Evolutionary conservation across 352 stramenopile species (phyloP), one percentile per base, ranked within the genome.

Genomic region (Pythium phragmiticola): DNA sequence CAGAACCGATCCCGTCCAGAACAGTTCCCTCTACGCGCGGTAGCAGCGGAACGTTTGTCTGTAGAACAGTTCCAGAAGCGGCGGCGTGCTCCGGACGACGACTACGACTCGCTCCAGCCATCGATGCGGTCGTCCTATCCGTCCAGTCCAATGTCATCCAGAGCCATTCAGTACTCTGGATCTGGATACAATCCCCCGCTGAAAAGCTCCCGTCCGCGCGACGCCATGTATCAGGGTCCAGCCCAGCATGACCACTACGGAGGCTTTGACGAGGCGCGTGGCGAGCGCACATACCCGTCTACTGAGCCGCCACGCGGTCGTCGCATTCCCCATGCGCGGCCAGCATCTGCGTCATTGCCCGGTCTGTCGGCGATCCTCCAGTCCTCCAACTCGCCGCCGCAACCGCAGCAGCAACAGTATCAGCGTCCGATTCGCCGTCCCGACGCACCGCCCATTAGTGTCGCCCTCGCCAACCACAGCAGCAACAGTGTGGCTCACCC

Each of bases 361-460:
- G 60, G 60, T 9, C 21, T 66, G 8, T 66, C 60, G n/a, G 55
- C 60, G 33, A 30, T 66, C 7, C 42, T 66, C 12, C 60, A 51
- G 8, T 39, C 60, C 0, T 41, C 30, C 9, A 41, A 41, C 14
- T 66, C 60, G 30, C 51, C 60, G 12, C 45, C 41, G 30, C 59
- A 33, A n/a, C 37, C 19, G 9, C 39, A 51, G 19, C 46, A 48
- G 34, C 34, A 39, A 6, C 34, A 39, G 34, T 39, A 39, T 11
- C 34, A 39, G 1, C 30, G n/a, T 17, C 21, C 26, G 11, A 19
- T n/a, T 6, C 30, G 34, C 13, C 34, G 5, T 11, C 6, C 19
- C n/a, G 50, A 60, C 26, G 37, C 21, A 6, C 41, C 54, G 14
- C 42, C 41, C 41, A 45, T 30, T 26, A 39, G 36, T 39, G 23